These are phyloP conservation scores for Mediolabrus comicus DNA, from an alignment of 108 stramenopile genomes.

Conservation along the genomic window DNA sequence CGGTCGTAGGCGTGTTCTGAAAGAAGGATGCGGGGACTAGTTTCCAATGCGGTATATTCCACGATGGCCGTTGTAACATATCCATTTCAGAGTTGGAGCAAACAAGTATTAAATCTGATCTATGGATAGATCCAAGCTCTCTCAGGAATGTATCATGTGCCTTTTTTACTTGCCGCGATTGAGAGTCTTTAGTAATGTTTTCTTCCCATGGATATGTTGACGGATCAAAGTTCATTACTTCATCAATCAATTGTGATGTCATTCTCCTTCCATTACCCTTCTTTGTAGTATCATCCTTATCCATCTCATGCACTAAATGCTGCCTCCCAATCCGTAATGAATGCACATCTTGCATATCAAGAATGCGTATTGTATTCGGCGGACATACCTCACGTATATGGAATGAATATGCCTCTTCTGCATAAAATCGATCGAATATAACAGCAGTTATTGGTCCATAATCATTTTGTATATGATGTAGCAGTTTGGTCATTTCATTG, in stretches of 20 bases:
- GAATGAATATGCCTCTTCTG: conserved; percentile 78
- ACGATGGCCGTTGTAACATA: conserved; percentile 19
- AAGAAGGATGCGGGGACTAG: conserved; percentile 63
- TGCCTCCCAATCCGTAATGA: conserved; percentile 59
- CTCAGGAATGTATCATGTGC: conserved; percentile 42
- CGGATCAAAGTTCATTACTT: conserved; percentile 27
- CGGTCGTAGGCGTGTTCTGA: background rate
- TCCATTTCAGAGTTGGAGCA: conserved; percentile 60
- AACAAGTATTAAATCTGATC: conserved; percentile 69
- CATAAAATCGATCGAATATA: conserved; percentile 75
- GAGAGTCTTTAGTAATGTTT: background rate
- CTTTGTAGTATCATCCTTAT: background rate
- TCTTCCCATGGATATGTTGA: background rate
- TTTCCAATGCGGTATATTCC: conserved; percentile 41
- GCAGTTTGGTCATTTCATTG: conserved; percentile 29
- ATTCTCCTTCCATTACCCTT: background rate
- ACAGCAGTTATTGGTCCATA: conserved; percentile 31
- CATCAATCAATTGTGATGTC: conserved; percentile 10
- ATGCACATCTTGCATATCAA: conserved; percentile 91
- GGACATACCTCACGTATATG: conserved; percentile 36
- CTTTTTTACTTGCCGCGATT: background rate
- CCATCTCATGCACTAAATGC: conserved; percentile 34
- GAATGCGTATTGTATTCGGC: conserved; percentile 52
- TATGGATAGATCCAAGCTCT: conserved; percentile 67
- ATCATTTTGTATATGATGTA: conserved; percentile 6